Conservation (phyloP, 78 protist genomes). For the Anaeramoeba flamelloides region DNA sequence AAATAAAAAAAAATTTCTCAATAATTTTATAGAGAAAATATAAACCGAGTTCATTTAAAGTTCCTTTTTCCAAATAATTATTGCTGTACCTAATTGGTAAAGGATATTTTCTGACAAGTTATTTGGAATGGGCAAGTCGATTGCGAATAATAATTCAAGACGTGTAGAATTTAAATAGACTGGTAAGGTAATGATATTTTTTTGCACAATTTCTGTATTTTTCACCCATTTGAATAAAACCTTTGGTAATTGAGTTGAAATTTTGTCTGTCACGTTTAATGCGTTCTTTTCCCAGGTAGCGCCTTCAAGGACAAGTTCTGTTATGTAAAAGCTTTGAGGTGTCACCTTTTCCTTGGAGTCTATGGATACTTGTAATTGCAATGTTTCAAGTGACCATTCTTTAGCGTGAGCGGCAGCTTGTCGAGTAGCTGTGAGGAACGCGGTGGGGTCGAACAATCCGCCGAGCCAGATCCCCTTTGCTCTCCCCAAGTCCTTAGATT, state of each 20-base stretch:
- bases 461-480: constrained; percentile 53
- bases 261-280: neutral
- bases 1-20: too few species aligned
- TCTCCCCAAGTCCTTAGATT: too few species aligned
- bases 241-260: neutral
- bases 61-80: neutral
- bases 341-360: neutral
- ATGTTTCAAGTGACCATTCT: constrained; percentile 2
- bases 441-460: constrained; percentile 68
- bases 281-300: neutral
- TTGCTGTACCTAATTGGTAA: neutral
- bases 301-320: neutral
- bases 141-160: neutral
- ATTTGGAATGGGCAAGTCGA: neutral
- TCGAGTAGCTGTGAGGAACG: constrained; percentile 75
- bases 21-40: too few species aligned
- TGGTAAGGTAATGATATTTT: neutral
- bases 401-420: constrained; percentile 61
- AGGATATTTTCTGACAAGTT: neutral
- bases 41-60: too few species aligned
- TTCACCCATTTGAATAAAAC: neutral
- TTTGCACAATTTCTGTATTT: neutral
- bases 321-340: neutral
- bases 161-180: neutral
- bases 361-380: too few species aligned